A percentile compares a stretch with the other conserved stretches of the same genome.
phyloP scores from a whole-genome alignment of 2,329 filamentous ascomycete genomes.

The Ampelomyces quisqualis region DNA sequence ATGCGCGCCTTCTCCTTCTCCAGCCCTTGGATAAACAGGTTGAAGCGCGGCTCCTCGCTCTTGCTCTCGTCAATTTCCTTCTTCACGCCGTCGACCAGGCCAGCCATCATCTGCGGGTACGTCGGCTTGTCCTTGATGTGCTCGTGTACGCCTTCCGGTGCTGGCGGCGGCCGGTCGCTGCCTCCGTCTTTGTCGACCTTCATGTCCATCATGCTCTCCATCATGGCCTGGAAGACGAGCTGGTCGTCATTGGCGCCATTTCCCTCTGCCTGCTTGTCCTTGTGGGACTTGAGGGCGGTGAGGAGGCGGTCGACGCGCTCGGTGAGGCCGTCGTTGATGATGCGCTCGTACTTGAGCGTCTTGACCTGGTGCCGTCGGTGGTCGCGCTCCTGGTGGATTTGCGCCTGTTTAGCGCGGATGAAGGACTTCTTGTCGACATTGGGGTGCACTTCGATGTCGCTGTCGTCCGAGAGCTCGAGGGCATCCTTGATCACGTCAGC shows the following conservation, averaged over 20 bases:
- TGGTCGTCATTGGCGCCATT: constrained; percentile 60
- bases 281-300: constrained; percentile 70
- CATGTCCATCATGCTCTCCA: constrained; percentile 69
- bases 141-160: constrained; percentile 76
- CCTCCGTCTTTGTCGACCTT: constrained; percentile 50
- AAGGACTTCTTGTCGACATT: constrained; percentile 99
- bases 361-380: constrained; percentile 87
- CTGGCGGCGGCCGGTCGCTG: constrained; percentile 63
- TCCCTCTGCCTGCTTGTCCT: constrained; percentile 47
- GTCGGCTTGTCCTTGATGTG: constrained; percentile 73
- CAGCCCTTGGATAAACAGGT: constrained; percentile 76
- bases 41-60: constrained; percentile 65
- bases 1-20: constrained; percentile 76
- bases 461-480: constrained; percentile 96
- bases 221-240: constrained; percentile 83
- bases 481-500: constrained; percentile 62
- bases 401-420: constrained; percentile 95
- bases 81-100: constrained; percentile 91
- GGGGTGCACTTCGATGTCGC: constrained; percentile 95
- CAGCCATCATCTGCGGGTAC: constrained; percentile 98
- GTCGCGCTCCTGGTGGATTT: constrained; percentile 89
- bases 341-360: constrained; percentile 86
- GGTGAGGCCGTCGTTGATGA: constrained; percentile 89
- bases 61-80: constrained; percentile 73
- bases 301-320: constrained; percentile 80